Conservation (phyloP, 176 grass and related monocot genomes). For the Canna indica region DNA sequence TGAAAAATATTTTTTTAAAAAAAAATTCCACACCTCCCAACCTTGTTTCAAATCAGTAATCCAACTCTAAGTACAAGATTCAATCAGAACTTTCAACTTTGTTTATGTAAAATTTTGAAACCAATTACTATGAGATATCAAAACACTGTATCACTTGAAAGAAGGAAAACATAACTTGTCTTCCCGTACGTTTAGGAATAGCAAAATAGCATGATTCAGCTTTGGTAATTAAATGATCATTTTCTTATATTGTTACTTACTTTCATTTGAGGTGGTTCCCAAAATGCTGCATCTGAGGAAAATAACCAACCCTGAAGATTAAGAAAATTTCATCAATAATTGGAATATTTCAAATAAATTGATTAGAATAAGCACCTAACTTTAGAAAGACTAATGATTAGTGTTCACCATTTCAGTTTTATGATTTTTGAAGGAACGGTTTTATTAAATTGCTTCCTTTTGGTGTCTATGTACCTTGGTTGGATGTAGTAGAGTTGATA, state of each 20-base stretch:
- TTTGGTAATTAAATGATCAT: background rate
- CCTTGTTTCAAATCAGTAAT: too few species aligned
- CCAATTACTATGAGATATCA: too few species aligned
- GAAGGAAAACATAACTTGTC: background rate
- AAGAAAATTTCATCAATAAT: constrained; percentile 3
- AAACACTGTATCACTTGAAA: background rate
- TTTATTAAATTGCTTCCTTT: too few species aligned
- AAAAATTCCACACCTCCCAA: too few species aligned
- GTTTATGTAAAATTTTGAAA: too few species aligned
- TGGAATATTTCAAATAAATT: background rate
- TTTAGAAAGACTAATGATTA: background rate
- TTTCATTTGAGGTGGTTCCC: constrained; percentile 92
- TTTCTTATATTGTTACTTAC: constrained; percentile 18
- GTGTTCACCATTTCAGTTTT: background rate
- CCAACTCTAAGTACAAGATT: too few species aligned
- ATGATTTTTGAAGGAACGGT: too few species aligned
- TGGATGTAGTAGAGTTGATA: too few species aligned
- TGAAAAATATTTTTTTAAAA: too few species aligned
- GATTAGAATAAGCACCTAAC: background rate
- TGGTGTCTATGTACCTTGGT: too few species aligned
- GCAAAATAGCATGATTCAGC: background rate
- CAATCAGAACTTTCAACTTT: too few species aligned
- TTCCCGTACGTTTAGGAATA: background rate
- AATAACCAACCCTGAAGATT: constrained; percentile 87
- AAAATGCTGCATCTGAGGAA: constrained; percentile 66